phyloP scores from a whole-genome alignment of 148 eudicot species.

The Silene uniflora region DNA sequence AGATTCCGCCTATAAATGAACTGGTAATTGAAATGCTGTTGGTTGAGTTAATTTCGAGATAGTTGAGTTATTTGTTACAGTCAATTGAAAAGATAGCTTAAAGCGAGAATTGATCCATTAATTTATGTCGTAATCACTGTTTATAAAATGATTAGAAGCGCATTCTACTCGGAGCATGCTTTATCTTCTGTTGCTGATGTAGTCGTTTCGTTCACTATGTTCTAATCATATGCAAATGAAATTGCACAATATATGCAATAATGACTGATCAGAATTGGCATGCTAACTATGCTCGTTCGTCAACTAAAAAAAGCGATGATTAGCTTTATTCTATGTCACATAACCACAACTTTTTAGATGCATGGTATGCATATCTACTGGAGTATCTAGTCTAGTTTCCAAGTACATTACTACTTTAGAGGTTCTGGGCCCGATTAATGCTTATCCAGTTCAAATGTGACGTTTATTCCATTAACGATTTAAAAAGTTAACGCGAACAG shows the following conservation, averaged over 20 bases:
- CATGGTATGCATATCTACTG: background rate
- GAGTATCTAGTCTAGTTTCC: slow-evolving; percentile 6
- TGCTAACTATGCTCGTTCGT: slow-evolving; percentile 10
- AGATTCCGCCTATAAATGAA: too few species aligned
- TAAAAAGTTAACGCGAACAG: background rate
- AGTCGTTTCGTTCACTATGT: background rate
- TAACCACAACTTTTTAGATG: slow-evolving; percentile 16
- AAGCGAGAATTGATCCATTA: slow-evolving; percentile 2
- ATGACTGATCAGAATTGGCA: slow-evolving; percentile 10
- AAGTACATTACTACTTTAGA: background rate
- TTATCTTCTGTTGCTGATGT: slow-evolving; percentile 10
- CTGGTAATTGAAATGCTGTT: background rate
- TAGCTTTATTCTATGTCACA: slow-evolving; percentile 10
- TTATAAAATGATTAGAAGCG: slow-evolving; percentile 1
- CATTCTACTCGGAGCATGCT: slow-evolving; percentile 5
- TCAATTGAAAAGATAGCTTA: background rate
- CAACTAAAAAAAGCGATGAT: slow-evolving; percentile 5
- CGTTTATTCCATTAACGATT: background rate
- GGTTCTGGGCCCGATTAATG: background rate
- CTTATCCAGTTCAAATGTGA: slow-evolving; percentile 12
- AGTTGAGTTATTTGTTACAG: background rate
- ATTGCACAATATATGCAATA: background rate
- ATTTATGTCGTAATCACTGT: slow-evolving; percentile 7
- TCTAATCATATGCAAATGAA: slow-evolving; percentile 18
- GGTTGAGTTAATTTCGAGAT: background rate